Evolutionary conservation across 495 filamentous ascomycete genomes (phyloP).

Genomic region (Clohesyomyces aquaticus): DNA sequence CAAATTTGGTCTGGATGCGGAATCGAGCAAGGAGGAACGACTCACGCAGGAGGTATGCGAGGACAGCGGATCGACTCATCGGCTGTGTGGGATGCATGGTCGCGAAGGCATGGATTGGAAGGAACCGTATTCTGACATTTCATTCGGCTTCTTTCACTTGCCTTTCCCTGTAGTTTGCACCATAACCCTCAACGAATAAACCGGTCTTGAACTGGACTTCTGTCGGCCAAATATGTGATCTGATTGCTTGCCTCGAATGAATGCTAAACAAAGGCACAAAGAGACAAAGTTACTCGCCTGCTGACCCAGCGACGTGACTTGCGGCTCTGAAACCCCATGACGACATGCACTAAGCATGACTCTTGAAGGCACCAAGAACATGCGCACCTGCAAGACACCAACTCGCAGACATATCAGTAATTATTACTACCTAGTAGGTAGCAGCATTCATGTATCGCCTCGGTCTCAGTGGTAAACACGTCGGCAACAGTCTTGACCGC

Average conservation of each 20-base stretch:
- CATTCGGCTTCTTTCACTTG: background rate
- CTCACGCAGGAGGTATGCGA: background rate
- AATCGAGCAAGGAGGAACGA: background rate
- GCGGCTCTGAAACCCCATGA: slow-evolving; percentile 23
- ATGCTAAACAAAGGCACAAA: background rate
- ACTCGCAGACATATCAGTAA: background rate
- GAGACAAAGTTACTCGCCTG: background rate
- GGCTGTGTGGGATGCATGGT: background rate
- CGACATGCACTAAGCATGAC: slow-evolving; percentile 12
- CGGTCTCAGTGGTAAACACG: too few species aligned
- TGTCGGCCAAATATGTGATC: too few species aligned
- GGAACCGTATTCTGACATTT: background rate
- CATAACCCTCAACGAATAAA: background rate
- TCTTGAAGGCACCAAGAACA: background rate
- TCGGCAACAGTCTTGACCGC: too few species aligned
- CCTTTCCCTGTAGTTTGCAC: background rate
- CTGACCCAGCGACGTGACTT: slow-evolving; percentile 18
- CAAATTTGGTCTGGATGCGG: background rate
- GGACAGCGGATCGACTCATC: background rate
- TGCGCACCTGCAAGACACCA: slow-evolving; percentile 1
- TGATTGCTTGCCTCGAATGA: background rate
- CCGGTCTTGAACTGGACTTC: too few species aligned
- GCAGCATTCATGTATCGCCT: too few species aligned
- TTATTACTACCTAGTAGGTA: too few species aligned
- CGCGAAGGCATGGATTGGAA: background rate